Base-by-base conservation (phyloP, 768 basidiomycete genomes). In the Glaciozyma antarctica region DNA sequence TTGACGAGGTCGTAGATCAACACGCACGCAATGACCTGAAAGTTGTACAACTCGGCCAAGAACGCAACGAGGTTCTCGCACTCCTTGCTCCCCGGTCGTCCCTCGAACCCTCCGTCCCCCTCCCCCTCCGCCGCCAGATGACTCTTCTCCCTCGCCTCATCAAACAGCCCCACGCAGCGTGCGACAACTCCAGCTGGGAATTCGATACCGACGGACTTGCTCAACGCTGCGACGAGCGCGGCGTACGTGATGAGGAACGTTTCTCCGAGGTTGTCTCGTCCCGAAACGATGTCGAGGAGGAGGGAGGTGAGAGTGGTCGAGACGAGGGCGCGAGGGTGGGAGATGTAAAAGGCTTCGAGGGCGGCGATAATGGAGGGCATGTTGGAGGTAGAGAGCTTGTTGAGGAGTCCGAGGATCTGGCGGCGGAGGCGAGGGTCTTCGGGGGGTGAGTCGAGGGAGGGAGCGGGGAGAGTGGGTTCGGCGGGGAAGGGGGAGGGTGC, bases 21-120 rank as follows among this genome's bases (percentile, higher is more conserved):
- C 16, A 86, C 78, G 63, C 85, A 90, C 4, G 89, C 89, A 60
- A 98, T 83, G 28, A 97, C 89, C 77, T 91, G 88, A 74, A 97
- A 92, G 75, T 97, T 97, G 79, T 97, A 98, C 24, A 99, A 79
- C 75, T 97, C 92, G 3, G 90, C 88, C 26, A 97, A 77, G 28
- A 98, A 82, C 1, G 89, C 83, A 49, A 94, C 81, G 43, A 99
- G 78, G 75, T 99, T 98, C 15, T 87, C 85, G 69, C 85, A 85
- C 74, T 94, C 90, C 77, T 98, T 99, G 38, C 90, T 88, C 9
- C 78, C 75, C 2, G 77, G 65, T 21, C 62, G 58, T 2, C 69
- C 69, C 16, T 70, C 69, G 58, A 67, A 70, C 48, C 64, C 64
- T 15, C 48, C 64, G 3, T 54, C 49, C n/a, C 61, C 64, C 5